Percentiles rank a stretch among this genome's conserved stretches.
phyloP scores from a whole-genome alignment of 164 flowering plant genomes.

The Chloranthus sessilifolius region DNA sequence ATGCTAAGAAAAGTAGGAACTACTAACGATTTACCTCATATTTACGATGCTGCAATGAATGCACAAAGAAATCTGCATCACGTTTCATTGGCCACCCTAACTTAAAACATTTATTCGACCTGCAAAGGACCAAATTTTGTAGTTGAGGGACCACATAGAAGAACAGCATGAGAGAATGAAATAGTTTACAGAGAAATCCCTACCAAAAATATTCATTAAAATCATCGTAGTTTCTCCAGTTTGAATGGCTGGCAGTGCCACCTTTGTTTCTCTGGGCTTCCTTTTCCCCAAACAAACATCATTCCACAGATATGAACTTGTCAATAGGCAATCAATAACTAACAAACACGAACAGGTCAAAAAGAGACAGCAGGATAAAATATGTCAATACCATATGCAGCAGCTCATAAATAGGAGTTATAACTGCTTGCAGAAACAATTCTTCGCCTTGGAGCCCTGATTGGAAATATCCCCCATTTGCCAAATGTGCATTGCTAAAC shows the following conservation, averaged over 20 bases:
- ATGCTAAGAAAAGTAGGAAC: not conserved
- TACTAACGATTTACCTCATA: conserved; percentile 16
- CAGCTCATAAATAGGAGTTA: conserved; percentile 84
- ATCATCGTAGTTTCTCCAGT: conserved; percentile 99
- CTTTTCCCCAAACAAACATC: conserved; percentile 36
- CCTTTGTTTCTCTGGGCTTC: conserved; percentile 81
- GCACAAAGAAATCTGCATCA: conserved; percentile 72
- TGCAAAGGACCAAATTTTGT: conserved; percentile 14
- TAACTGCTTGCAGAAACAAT: conserved; percentile 61
- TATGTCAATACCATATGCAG: conserved; percentile 50
- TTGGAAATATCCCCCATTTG: conserved; percentile 48
- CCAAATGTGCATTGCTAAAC: conserved; percentile 39
- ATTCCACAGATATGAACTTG: conserved; percentile 12
- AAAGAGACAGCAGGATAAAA: not conserved
- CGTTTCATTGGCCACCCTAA: conserved; percentile 81
- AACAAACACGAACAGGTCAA: conserved; percentile 1
- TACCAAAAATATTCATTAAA: conserved; percentile 97
- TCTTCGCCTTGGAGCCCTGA: conserved; percentile 57
- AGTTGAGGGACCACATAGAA: not conserved
- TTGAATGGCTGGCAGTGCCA: conserved; percentile 89
- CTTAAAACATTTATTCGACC: conserved; percentile 71
- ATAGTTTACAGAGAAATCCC: conserved; percentile 10
- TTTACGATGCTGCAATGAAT: conserved; percentile 35
- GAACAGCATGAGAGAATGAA: not conserved
- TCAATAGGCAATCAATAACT: conserved; percentile 3